Evolutionary conservation across 225 moss, liverwort and hornwort genomes (phyloP).

Genomic region (Polytrichum formosum): DNA sequence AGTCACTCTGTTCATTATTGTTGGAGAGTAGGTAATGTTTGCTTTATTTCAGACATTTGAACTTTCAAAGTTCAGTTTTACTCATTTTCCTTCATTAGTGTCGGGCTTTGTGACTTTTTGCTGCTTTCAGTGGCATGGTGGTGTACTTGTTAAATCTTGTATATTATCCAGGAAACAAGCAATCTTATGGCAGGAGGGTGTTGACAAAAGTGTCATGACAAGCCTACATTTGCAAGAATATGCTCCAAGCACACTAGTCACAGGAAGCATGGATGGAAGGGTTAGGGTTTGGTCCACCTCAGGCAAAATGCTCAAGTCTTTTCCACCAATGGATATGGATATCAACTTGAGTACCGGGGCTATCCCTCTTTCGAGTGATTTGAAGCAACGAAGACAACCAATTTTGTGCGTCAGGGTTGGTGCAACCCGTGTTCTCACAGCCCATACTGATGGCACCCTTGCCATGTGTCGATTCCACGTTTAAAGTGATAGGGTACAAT

Average conservation of each 20-base stretch:
- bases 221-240: constrained; percentile 54
- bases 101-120: no score
- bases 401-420: constrained; percentile 51
- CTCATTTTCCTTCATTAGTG: no score
- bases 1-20: neutral
- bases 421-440: constrained; percentile 42
- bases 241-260: constrained; percentile 38
- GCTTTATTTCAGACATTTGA: no score
- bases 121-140: no score
- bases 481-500: neutral
- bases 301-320: constrained; percentile 24
- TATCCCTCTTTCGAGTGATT: neutral
- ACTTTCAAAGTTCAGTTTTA: no score
- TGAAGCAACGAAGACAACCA: constrained; percentile 6
- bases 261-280: constrained; percentile 50
- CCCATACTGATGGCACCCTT: constrained; percentile 53
- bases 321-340: constrained; percentile 17
- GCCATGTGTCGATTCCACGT: constrained; percentile 33
- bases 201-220: constrained; percentile 35
- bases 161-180: constrained; percentile 25
- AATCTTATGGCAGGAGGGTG: constrained; percentile 41
- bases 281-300: constrained; percentile 37
- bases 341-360: constrained; percentile 1
- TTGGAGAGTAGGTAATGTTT: neutral
- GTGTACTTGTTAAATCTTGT: neutral